Base-by-base conservation (phyloP, 176 grass and related monocot genomes). In the Guadua angustifolia region DNA sequence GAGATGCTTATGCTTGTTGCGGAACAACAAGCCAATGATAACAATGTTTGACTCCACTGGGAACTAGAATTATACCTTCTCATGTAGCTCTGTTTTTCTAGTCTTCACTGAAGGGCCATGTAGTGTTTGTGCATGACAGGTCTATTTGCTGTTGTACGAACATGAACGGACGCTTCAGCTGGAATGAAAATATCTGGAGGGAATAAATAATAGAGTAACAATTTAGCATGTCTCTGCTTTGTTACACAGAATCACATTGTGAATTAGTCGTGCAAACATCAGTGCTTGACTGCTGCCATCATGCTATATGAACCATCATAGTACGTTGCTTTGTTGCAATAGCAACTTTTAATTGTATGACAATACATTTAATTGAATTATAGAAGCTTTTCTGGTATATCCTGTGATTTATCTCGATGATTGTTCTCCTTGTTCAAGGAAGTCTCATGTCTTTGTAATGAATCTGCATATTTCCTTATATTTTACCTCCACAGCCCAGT, bases 1-100 rank as follows among this genome's bases (percentile, higher is more conserved):
- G 93, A 95, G 70, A 75, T 88, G 73, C 89, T 98, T 42, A 95
- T 98, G 93, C 66, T 92, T 45, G 63, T 95, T 21, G 95, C 93
- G 3, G 87, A 98, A 64, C 81, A 59, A 78, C 89, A 95, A 84
- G 87, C 66, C 5, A 76, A 73, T 69, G 91, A 83, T 16, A 58
- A 63, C 29, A 47, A 71, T 73, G 45, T 40, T 79, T 81, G 68
- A 84, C 61, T 75, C 47, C 7, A 39, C 14, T 39, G 7, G 49
- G 68, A 43, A 11, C n/a, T 55, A 40, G 63, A 49, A 49, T 38
- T 58, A 6, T 22, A 13, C 12, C 26, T 45, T 35, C 46, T 85
- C 24, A 7, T 56, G 10, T 47, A 55, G 55, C 44, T 72, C 9
- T 83, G 47, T 79, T 83, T 79, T 66, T 66, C 25, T 73, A 68